A percentile compares a stretch with the other conserved stretches of the same genome.
Evolutionary conservation across 2,329 filamentous ascomycete species (phyloP).

Genomic region (Calonectria crousiana): DNA sequence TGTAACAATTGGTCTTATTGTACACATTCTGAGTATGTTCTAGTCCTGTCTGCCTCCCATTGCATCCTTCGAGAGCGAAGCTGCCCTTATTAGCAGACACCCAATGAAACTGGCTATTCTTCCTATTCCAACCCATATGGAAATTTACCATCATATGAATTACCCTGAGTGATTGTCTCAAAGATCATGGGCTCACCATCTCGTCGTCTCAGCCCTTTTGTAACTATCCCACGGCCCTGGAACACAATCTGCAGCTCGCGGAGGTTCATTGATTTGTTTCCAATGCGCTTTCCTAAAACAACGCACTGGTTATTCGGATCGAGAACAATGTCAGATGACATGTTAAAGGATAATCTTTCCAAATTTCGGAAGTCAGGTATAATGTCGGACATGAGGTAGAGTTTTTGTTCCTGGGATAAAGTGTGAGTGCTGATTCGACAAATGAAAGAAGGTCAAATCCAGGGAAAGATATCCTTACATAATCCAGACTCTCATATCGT

Average conservation of each 20-base stretch:
- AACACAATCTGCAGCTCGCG: background rate
- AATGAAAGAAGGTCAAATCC: background rate
- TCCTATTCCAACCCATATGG: background rate
- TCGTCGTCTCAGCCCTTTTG: background rate
- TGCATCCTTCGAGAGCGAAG: no score
- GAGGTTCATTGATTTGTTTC: background rate
- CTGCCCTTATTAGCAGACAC: background rate
- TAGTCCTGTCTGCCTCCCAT: no score
- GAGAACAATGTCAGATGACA: fast-evolving
- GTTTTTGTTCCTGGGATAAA: background rate
- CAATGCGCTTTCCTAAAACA: background rate
- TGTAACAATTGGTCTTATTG: background rate
- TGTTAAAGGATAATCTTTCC: background rate
- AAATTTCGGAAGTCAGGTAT: background rate
- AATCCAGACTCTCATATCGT: no score
- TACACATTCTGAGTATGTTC: no score
- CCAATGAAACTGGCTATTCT: background rate
- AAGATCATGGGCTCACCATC: background rate
- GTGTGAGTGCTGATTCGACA: background rate
- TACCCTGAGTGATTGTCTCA: background rate
- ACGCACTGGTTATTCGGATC: background rate
- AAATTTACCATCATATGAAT: background rate
- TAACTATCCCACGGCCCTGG: background rate
- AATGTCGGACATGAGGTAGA: background rate
- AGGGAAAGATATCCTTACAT: background rate